Base-by-base conservation (phyloP, 495 filamentous ascomycete genomes). In the Oidiodendron maius region DNA sequence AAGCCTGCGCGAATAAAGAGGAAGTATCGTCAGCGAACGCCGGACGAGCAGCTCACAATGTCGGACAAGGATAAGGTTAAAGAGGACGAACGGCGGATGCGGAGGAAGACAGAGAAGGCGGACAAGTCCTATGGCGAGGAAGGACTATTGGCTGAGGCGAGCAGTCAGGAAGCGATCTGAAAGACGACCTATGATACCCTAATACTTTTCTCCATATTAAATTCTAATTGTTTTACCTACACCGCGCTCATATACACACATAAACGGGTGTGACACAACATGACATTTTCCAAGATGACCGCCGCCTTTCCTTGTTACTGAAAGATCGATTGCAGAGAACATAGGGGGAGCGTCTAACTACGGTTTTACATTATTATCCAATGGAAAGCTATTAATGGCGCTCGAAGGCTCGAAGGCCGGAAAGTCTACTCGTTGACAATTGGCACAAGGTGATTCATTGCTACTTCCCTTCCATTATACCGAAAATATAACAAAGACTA, bases 31-130 rank as follows among this genome's bases (percentile, higher is more conserved):
- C 50, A 32, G 41, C 23, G 32, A 46, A 52, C 50, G 13, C 42
- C 50, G 34, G 26, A 46, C 8, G 50, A 52, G 36, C 44, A 52
- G 42, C 49, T 52, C 32, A 52, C 49, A 44, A 39, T 52, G 21
- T 52, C 49, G 49, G 49, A 52, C 25, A 42, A 52, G 49, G 49
- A 52, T 17, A 52, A 38, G 49, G 48, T 51, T 51, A 51, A 2
- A 44, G 48, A 51, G 48, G 25, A 51, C 39, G 48, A 51, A 51
- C 40, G 39, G 48, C 32, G 48, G 48, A 44, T 35, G 15, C 39
- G 24, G 39, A 51, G 48, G 39, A 51, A 35, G 48, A 51, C 25
- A 3, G 48, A 51, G 25, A 43, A 44, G 40, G 40, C 48, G 37
- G 48, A 51, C 39, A 51, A 51, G 40, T 35, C 48, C 48, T 51